These are phyloP conservation scores for Mycena albidolilacea DNA, from an alignment of 768 basidiomycete genomes.

Conservation along the genomic window DNA sequence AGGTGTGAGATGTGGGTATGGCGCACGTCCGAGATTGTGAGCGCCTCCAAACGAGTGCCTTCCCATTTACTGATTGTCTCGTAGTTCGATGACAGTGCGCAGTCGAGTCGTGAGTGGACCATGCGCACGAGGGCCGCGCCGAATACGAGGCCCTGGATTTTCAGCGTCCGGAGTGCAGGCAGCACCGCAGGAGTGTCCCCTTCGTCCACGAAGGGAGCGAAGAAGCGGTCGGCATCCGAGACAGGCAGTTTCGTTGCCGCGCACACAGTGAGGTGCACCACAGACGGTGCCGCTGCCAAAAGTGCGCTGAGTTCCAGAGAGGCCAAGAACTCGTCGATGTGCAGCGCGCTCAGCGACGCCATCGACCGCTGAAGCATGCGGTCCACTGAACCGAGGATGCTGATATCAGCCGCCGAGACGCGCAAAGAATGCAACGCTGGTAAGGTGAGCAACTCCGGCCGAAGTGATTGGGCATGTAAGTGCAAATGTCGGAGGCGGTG, in stretches of 20 bases:
- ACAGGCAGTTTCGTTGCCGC: background rate
- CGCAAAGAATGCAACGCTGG: constrained; percentile 15
- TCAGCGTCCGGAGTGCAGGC: constrained; percentile 4
- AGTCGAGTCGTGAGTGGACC: constrained; percentile 1
- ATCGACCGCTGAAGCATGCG: constrained; percentile 24
- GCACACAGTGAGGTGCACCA: constrained; percentile 1
- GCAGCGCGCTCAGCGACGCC: constrained; percentile 12
- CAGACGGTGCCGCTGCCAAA: constrained; percentile 6
- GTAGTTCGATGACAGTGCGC: background rate
- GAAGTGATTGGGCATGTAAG: background rate
- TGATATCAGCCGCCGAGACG: background rate
- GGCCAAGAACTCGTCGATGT: constrained; percentile 1
- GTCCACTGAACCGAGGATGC: constrained; percentile 1
- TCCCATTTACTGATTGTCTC: background rate
- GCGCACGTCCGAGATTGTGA: constrained; percentile 15
- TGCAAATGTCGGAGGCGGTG: constrained; percentile 2
- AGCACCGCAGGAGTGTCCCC: background rate
- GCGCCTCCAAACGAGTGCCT: constrained; percentile 7
- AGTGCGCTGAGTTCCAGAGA: background rate
- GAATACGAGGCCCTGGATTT: constrained; percentile 5
- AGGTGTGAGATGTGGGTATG: constrained; percentile 21
- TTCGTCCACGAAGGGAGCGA: background rate
- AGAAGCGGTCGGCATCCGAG: background rate
- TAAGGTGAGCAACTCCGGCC: background rate
- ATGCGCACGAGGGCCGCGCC: constrained; percentile 10